Evolutionary conservation across 2,329 filamentous ascomycete species (phyloP).

Genomic region (Paramyrothecium sp.): DNA sequence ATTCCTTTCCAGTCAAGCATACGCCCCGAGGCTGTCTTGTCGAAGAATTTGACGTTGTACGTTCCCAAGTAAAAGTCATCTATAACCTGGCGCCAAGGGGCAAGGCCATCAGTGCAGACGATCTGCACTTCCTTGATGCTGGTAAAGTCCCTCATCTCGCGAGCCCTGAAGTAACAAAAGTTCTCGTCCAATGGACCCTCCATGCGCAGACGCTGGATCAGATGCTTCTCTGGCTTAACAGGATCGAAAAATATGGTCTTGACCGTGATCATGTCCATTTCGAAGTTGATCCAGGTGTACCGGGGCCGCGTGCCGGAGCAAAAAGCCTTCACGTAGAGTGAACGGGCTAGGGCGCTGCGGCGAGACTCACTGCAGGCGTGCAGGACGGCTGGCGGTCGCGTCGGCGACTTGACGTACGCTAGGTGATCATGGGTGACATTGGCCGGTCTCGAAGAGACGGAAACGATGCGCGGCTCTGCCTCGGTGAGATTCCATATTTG

Average conservation of each 20-base stretch:
- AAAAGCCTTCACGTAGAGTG: conserved; percentile 5
- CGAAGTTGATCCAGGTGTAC: conserved; percentile 14
- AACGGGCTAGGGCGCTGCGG: not conserved
- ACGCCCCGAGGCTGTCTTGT: not conserved
- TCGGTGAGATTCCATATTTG: conserved; percentile 5
- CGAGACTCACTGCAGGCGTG: conserved; percentile 4
- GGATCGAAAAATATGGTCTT: not conserved
- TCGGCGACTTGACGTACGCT: not conserved
- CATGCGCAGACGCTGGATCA: conserved; percentile 13
- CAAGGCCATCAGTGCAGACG: not conserved
- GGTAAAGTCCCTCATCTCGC: not conserved
- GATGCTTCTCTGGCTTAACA: conserved; percentile 4
- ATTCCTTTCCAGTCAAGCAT: not conserved
- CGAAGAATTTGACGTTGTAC: not conserved
- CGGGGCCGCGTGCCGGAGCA: conserved; percentile 4
- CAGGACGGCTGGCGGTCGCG: conserved; percentile 2
- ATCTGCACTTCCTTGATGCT: not conserved
- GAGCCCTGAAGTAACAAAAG: not conserved
- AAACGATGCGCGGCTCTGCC: conserved; percentile 5
- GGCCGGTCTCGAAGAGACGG: not conserved
- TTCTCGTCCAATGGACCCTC: not conserved
- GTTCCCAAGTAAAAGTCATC: not conserved
- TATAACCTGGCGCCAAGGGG: not conserved
- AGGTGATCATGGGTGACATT: not conserved
- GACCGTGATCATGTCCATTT: conserved; percentile 12